Evolutionary conservation across 2,329 filamentous ascomycete species (phyloP).

Genomic region (Fonsecaea multimorphosa): DNA sequence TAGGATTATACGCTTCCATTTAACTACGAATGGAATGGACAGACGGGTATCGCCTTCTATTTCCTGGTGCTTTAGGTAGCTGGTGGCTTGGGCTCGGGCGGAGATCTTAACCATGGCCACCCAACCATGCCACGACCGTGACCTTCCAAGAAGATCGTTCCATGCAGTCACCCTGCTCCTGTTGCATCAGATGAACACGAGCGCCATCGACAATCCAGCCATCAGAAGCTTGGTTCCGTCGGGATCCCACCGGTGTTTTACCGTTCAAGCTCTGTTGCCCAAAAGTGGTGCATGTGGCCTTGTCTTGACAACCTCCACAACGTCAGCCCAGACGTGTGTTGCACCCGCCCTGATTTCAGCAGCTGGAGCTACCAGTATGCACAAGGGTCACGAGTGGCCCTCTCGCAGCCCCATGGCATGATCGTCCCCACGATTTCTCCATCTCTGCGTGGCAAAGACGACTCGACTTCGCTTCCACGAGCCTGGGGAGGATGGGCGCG

Average conservation of each 20-base stretch:
- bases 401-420: constrained; percentile 7
- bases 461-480: constrained; percentile 18
- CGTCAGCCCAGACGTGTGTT: constrained; percentile 27
- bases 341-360: not conserved
- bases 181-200: constrained; percentile 9
- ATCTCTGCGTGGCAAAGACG: constrained; percentile 14
- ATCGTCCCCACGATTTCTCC: constrained; percentile 24
- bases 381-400: constrained; percentile 10
- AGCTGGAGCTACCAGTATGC: not conserved
- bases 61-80: not conserved
- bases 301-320: constrained; percentile 9
- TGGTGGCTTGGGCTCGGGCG: not conserved
- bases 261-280: constrained; percentile 16
- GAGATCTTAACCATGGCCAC: not conserved
- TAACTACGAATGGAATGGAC: not conserved
- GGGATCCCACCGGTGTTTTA: constrained; percentile 7
- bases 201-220: no score
- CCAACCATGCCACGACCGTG: constrained; percentile 5
- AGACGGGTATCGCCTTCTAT: not conserved
- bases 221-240: constrained; percentile 5
- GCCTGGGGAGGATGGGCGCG: constrained; percentile 8
- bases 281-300: no score
- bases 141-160: constrained; percentile 5
- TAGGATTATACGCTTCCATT: not conserved
- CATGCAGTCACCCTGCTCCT: constrained; percentile 13